Conservation (phyloP, 2,329 filamentous ascomycete species). For the Emergomyces africanus region DNA sequence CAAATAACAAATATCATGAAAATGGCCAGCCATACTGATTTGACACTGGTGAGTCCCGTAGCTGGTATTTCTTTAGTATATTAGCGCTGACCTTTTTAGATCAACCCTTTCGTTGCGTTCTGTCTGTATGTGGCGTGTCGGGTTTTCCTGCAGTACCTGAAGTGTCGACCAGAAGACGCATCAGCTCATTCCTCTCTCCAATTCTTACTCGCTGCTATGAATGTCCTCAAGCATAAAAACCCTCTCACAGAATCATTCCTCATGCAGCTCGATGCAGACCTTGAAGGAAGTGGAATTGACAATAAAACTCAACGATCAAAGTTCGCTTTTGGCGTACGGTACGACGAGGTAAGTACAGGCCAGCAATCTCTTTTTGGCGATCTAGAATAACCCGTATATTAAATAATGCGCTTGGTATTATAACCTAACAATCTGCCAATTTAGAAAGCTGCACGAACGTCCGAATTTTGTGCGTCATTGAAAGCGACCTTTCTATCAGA, state of each 20-base stretch:
- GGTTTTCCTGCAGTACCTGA: conserved; percentile 94
- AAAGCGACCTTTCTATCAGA: not conserved
- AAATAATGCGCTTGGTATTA: not conserved
- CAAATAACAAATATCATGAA: conserved; percentile 94
- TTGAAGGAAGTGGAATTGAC: conserved; percentile 44
- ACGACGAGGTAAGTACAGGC: not conserved
- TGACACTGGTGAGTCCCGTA: conserved; percentile 54
- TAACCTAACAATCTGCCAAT: not conserved
- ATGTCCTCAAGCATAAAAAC: conserved; percentile 74
- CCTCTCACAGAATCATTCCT: conserved; percentile 90
- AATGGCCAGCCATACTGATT: conserved; percentile 80
- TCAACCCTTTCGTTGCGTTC: conserved; percentile 93
- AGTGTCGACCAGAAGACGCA: conserved; percentile 74
- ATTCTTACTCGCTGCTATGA: conserved; percentile 83
- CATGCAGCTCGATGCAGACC: conserved; percentile 82
- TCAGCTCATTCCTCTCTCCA: conserved; percentile 68
- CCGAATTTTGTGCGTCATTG: not conserved
- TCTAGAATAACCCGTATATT: not conserved
- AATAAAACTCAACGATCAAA: conserved; percentile 2
- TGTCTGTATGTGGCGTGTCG: conserved; percentile 91
- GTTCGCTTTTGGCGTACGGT: not conserved
- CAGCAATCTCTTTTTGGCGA: not conserved
- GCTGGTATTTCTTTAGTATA: not conserved
- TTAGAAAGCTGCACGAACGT: not conserved
- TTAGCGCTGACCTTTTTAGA: conserved; percentile 39